These are phyloP conservation scores for Apocynum venetum DNA, from an alignment of 257 asterid species.

Conservation along the genomic window DNA sequence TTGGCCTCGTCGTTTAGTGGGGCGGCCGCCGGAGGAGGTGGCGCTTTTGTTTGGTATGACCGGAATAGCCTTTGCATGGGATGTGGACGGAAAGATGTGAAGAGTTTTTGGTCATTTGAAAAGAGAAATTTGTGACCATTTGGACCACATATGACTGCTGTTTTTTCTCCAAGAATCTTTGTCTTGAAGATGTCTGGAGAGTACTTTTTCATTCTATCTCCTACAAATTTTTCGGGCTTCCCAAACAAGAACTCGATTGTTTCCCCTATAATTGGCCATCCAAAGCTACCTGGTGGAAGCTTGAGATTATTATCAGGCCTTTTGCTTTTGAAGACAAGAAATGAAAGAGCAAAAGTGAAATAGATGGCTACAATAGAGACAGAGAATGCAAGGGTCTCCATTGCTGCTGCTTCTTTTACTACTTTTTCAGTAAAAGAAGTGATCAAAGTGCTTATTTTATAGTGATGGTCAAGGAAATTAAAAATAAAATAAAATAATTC, in stretches of 20 bases:
- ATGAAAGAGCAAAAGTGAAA: background rate
- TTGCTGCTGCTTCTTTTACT: background rate
- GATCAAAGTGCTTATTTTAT: background rate
- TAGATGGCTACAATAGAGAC: background rate
- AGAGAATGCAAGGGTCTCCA: background rate
- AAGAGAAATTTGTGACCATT: conserved; percentile 66
- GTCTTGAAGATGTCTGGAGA: conserved; percentile 62
- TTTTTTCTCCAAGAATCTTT: conserved; percentile 63
- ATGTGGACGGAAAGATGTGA: conserved; percentile 59
- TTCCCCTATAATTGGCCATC: conserved; percentile 69
- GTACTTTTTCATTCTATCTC: conserved; percentile 48
- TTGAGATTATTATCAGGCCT: background rate
- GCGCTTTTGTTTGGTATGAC: conserved; percentile 36
- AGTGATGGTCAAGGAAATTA: background rate
- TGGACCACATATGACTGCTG: conserved; percentile 69
- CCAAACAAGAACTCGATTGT: conserved; percentile 47
- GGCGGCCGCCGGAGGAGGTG: conserved; percentile 6
- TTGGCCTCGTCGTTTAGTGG: conserved; percentile 26
- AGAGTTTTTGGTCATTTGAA: conserved; percentile 54
- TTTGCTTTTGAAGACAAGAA: background rate
- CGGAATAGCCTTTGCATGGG: conserved; percentile 56
- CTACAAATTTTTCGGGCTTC: conserved; percentile 59
- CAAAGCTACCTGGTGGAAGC: conserved; percentile 74
- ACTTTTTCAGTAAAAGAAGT: background rate
- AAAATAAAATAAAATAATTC: background rate